Evolutionary conservation across 805 yeast species (phyloP).

Genomic region (Sugiyamaella americana): DNA sequence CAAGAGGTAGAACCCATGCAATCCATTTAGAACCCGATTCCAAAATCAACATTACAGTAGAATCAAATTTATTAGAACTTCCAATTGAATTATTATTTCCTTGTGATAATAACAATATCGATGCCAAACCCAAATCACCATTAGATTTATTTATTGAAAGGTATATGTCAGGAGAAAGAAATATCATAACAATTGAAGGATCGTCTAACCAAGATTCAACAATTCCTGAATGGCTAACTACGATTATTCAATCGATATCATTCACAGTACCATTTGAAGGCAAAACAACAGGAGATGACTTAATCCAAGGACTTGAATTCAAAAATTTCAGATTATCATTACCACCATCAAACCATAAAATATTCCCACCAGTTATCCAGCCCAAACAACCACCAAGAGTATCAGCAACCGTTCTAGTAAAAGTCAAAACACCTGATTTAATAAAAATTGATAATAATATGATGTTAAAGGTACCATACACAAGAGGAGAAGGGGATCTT

Average conservation of each 20-base stretch:
- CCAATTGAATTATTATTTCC: slow-evolving; percentile 21
- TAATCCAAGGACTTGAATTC: slow-evolving; percentile 26
- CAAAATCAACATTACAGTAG: slow-evolving; percentile 16
- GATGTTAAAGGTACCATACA: slow-evolving; percentile 31
- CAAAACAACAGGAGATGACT: slow-evolving; percentile 22
- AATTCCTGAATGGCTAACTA: slow-evolving; percentile 19
- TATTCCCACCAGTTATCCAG: slow-evolving; percentile 7
- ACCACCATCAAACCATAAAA: slow-evolving; percentile 3
- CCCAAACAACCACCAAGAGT: slow-evolving; percentile 19
- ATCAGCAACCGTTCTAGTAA: slow-evolving; percentile 25
- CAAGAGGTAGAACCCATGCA: slow-evolving; percentile 6
- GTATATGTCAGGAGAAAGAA: slow-evolving; percentile 25
- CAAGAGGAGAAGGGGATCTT: slow-evolving; percentile 40
- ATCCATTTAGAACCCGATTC: slow-evolving; percentile 12
- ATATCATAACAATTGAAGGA: slow-evolving; percentile 22
- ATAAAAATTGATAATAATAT: slow-evolving; percentile 21
- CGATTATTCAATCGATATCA: slow-evolving; percentile 11
- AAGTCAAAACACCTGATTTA: slow-evolving; percentile 23
- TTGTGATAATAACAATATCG: slow-evolving; percentile 16
- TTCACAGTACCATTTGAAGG: slow-evolving; percentile 21
- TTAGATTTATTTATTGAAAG: slow-evolving; percentile 24
- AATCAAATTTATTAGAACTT: slow-evolving; percentile 15
- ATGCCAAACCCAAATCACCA: slow-evolving; percentile 21
- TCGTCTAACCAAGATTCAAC: slow-evolving; percentile 2
- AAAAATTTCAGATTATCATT: slow-evolving; percentile 22